These are phyloP conservation scores for Entophlyctis luteolus DNA, from an alignment of 192 early-diverging fungal genomes.

Conservation along the genomic window DNA sequence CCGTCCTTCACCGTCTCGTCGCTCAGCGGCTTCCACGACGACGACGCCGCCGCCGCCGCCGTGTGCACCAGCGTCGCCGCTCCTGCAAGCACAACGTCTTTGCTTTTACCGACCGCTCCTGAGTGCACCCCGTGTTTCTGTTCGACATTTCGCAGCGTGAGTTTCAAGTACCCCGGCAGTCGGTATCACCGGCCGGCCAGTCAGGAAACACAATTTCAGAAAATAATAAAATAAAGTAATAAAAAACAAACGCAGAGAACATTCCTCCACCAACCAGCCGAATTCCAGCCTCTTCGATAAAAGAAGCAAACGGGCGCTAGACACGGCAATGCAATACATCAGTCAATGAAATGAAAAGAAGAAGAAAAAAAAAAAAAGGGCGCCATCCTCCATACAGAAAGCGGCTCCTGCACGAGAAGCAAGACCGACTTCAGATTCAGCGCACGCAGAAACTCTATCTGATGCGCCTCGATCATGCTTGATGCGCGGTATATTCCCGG, in stretches of 20 bases:
- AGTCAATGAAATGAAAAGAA: background rate
- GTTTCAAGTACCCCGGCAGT: background rate
- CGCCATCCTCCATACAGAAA: slow-evolving; percentile 5
- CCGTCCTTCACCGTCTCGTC: slow-evolving; percentile 97
- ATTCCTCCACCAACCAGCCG: background rate
- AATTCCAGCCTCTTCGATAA: slow-evolving; percentile 3
- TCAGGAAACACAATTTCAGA: too few species aligned
- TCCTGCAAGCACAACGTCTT: background rate
- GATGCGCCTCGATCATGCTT: slow-evolving; percentile 57
- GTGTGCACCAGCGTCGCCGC: background rate
- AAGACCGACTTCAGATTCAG: slow-evolving; percentile 76
- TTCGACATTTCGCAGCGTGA: background rate
- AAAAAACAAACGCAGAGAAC: too few species aligned
- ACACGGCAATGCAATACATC: background rate
- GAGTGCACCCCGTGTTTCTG: background rate
- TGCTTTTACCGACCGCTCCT: slow-evolving; percentile 30
- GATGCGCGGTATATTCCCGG: slow-evolving; percentile 81
- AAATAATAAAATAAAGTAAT: too few species aligned
- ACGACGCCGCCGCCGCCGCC: background rate
- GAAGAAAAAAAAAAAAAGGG: background rate
- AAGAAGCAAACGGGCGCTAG: background rate
- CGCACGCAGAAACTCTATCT: slow-evolving; percentile 78
- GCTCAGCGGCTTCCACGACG: slow-evolving; percentile 79
- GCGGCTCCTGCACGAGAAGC: slow-evolving; percentile 70
- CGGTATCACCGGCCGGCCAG: background rate